Evolutionary conservation across 1,284 basidiomycete genomes (phyloP), one percentile per base, ranked within the genome.

Genomic region (Puccinia hordei): DNA sequence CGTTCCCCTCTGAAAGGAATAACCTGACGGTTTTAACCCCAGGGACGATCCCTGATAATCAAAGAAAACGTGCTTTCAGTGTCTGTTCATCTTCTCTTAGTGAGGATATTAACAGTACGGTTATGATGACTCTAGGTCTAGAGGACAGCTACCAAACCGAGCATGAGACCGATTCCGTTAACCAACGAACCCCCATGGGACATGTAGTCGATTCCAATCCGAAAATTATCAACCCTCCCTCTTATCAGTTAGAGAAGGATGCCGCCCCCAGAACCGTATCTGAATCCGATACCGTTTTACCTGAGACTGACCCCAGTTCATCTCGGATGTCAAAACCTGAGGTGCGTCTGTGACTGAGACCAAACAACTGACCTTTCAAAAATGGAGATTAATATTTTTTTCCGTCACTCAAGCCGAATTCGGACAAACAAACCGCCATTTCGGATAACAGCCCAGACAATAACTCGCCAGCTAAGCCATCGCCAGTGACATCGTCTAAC

Each of bases 61-160:
- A 27, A 63, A 10, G 30, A 35, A 63, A 63, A 63, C 59, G 59
- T 3, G 38, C 33, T 63, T 38, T 63, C 30, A 63, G 59, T 22
- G 30, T 27, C 13, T 49, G 66, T 13, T 69, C 66, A 33, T 69
- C 66, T 22, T 27, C 66, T 53, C 44, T 49, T 6, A 69, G 66
- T 35, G 49, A 69, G 41, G 66, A 69, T 35, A 49, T 69, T 9
- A 53, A 69, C 24, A 35, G 49, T 22, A 69, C 66, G 24, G 66
- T 69, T 15, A 69, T 69, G 66, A 69, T 69, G 66, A 53, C 66
- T 46, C 44, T 69, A 6, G 66, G 49, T 17, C 22, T 69, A 22
- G 49, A 69, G 41, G 66, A 69, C 3, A 53, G n/a, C 49, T 69
- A 4, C 30, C 41, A 69, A 17, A 46, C 33, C n/a, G 59, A 63